These are phyloP conservation scores for Blastobotrys raffinosifermentans DNA, from an alignment of 1,139 yeast species.

Conservation along the genomic window DNA sequence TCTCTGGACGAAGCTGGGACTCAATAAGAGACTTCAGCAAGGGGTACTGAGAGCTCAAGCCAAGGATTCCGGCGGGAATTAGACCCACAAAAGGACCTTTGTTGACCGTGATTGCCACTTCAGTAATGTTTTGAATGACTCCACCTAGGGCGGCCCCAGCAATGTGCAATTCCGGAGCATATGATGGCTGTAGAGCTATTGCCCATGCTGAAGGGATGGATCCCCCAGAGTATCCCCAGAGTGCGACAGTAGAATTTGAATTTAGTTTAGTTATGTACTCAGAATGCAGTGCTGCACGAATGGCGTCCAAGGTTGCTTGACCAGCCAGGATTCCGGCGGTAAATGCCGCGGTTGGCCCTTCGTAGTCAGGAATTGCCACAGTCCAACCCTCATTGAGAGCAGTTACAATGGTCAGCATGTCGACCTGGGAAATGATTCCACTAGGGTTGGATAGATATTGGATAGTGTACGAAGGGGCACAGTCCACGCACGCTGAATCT, in stretches of 20 bases:
- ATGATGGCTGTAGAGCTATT: constrained; percentile 22
- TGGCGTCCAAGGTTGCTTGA: constrained; percentile 17
- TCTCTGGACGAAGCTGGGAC: constrained; percentile 12
- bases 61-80: constrained; percentile 25
- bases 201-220: constrained; percentile 28
- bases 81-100: constrained; percentile 21
- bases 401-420: constrained; percentile 9
- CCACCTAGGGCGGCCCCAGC: constrained; percentile 25
- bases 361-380: constrained; percentile 19
- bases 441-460: constrained; percentile 9
- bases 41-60: constrained; percentile 28
- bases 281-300: constrained; percentile 18
- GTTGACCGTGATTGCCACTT: constrained; percentile 7
- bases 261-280: constrained; percentile 14
- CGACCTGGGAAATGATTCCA: constrained; percentile 1
- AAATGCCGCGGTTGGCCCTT: constrained; percentile 19
- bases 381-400: constrained; percentile 19
- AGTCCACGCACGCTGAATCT: constrained; percentile 24
- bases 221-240: constrained; percentile 30
- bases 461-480: constrained; percentile 28
- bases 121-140: constrained; percentile 19
- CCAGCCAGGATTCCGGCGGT: constrained; percentile 20
- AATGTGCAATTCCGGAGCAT: constrained; percentile 26
- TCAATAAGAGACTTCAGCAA: constrained; percentile 12
- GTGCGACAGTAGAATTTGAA: constrained; percentile 13